A percentile compares a stretch with the other conserved stretches of the same genome.
These are phyloP conservation scores for Botrytis paeoniae DNA, from an alignment of 2,329 filamentous ascomycete species.

Conservation along the genomic window DNA sequence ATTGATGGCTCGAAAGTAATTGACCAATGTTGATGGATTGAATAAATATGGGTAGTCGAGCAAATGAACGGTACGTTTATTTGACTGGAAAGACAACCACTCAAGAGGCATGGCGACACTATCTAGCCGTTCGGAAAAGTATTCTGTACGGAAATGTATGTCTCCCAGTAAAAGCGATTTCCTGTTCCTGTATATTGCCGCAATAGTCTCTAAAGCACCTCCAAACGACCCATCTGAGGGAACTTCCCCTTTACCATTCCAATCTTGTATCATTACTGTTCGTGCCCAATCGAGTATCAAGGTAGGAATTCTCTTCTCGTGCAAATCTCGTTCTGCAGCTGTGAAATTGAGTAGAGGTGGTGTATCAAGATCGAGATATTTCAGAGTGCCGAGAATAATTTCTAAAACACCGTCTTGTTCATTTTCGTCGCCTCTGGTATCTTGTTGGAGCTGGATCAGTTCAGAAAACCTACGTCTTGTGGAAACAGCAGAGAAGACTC, in stretches of 20 bases:
- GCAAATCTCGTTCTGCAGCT: constrained; percentile 50
- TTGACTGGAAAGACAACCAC: constrained; percentile 62
- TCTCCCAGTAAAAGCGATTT: constrained; percentile 63
- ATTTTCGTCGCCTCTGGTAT: constrained; percentile 28
- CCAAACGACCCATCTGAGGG: constrained; percentile 69
- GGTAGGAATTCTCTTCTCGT: constrained; percentile 56
- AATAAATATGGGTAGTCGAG: constrained; percentile 82
- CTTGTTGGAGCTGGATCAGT: constrained; percentile 32
- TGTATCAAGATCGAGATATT: constrained; percentile 41
- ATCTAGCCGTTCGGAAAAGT: constrained; percentile 74
- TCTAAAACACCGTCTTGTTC: constrained; percentile 31
- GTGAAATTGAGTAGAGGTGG: constrained; percentile 46
- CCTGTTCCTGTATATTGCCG: constrained; percentile 64
- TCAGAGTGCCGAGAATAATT: constrained; percentile 39
- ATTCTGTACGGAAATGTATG: constrained; percentile 70
- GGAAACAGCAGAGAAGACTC: constrained; percentile 55
- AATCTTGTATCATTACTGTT: constrained; percentile 72
- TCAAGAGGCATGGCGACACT: constrained; percentile 69
- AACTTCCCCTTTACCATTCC: constrained; percentile 73
- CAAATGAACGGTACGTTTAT: constrained; percentile 66
- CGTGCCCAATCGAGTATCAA: constrained; percentile 69
- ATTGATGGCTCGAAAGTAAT: constrained; percentile 85
- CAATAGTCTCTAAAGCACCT: constrained; percentile 71
- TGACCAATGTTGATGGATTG: constrained; percentile 65
- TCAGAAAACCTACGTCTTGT: constrained; percentile 36